Base-by-base conservation (phyloP, 176 grass and related monocot species). In the Melocanna baccifera region DNA sequence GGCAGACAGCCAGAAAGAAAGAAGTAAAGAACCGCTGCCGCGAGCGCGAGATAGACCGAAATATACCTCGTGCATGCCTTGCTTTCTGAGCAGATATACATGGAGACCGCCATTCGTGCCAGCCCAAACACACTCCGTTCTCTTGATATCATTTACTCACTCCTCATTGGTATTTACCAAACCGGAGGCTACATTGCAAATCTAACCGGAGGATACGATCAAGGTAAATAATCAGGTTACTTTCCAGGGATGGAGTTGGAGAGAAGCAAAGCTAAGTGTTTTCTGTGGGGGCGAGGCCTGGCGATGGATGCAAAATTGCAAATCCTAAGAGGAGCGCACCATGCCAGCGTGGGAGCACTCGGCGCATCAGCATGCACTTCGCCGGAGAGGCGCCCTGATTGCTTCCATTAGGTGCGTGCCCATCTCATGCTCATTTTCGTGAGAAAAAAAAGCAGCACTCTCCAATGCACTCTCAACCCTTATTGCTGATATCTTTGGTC, bases 251-350 rank as follows among this genome's bases (percentile, higher is more conserved):
- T 50, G 41, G 29, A 18, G 42, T 65, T 13, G 42, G 29, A 20
- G 4, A 61, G 25, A 55, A 0, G 26, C 16, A 29, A 30, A 30
- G 56, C 0, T 32, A 55, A 37, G 81, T 14, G 16, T 75, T 79
- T 83, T 66, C 75, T 46, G 75, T 73, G 81, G 37, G 81, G 57
- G 10, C 0, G 67, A 48, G 20, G 37, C 19, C 12, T 52, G 22
- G 64, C 43, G 40, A 45, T 51, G 57, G 78, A 69, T 70, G 76
- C 57, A 48, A 14, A 55, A 16, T 77, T 43, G 75, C 29, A 58
- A 23, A 80, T 89, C 84, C 90, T 88, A 85, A 82, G 66, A 45
- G 86, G 90, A 61, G 57, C 85, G 90, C 90, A 91, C 90, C 85
- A 91, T 52, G 47, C 46, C 40, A 36, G 69, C 59, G 69, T 20